phyloP scores from a whole-genome alignment of 2,329 filamentous ascomycete species.

The Alternaria metachromatica region DNA sequence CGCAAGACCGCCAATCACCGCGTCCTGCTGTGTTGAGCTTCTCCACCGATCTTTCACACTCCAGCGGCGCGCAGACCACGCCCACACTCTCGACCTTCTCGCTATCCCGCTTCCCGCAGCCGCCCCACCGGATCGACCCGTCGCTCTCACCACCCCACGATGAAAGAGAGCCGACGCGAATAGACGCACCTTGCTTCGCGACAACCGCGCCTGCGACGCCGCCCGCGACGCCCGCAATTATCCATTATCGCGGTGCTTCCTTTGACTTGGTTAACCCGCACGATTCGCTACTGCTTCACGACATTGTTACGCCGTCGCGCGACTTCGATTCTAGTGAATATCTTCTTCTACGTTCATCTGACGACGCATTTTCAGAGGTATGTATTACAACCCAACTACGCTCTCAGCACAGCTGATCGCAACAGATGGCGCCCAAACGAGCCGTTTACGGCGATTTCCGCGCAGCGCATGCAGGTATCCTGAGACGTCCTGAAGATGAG shows the following conservation, averaged over 20 bases:
- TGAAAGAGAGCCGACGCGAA: constrained; percentile 24
- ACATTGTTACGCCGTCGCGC: constrained; percentile 47
- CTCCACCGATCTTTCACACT: constrained; percentile 29
- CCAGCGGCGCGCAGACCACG: constrained; percentile 20
- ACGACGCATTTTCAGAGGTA: constrained; percentile 34
- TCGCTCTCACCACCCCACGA: constrained; percentile 28
- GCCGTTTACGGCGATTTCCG: constrained; percentile 39
- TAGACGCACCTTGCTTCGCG: constrained; percentile 33
- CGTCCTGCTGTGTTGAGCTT: constrained; percentile 25
- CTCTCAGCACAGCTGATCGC: background rate
- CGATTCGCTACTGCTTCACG: constrained; percentile 43
- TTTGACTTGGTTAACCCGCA: constrained; percentile 51
- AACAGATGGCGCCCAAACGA: constrained; percentile 43
- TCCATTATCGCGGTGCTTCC: constrained; percentile 49
- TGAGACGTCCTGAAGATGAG: constrained; percentile 27
- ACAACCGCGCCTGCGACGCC: constrained; percentile 42
- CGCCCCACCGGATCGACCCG: constrained; percentile 30
- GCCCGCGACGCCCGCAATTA: constrained; percentile 46
- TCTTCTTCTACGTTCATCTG: constrained; percentile 31
- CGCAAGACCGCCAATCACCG: constrained; percentile 23
- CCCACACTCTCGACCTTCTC: constrained; percentile 37
- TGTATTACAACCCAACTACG: constrained; percentile 4
- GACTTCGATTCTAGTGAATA: constrained; percentile 46
- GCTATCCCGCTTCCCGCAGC: constrained; percentile 46
- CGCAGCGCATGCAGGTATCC: constrained; percentile 40